Evolutionary conservation across 805 yeast species (phyloP).

Genomic region (Wickerhamiella siamensis): DNA sequence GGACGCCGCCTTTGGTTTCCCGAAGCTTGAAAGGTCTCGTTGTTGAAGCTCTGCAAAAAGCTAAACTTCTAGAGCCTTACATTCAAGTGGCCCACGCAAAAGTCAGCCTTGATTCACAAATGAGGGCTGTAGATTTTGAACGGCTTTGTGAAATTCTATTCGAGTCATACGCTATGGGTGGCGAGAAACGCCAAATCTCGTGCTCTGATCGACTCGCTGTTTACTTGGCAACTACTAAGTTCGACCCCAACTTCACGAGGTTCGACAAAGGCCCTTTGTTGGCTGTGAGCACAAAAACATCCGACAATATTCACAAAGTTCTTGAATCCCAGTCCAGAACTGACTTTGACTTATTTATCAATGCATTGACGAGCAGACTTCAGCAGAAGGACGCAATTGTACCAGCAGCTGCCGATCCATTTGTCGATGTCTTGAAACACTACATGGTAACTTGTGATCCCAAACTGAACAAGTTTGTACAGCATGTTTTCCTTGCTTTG

Average conservation of each 20-base stretch:
- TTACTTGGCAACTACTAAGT: conserved; percentile 11
- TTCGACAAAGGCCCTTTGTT: conserved; percentile 8
- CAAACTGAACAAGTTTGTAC: not conserved
- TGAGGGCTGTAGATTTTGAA: conserved; percentile 11
- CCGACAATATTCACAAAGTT: not conserved
- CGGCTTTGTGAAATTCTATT: conserved; percentile 1
- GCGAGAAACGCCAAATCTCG: not conserved
- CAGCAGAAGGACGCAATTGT: not conserved
- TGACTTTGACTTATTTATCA: too few relatives aligned
- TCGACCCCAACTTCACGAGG: conserved; percentile 9
- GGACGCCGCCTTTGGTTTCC: not conserved
- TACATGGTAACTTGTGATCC: not conserved
- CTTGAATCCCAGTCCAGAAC: too few relatives aligned
- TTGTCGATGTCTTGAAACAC: not conserved
- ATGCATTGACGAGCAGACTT: conserved; percentile 2
- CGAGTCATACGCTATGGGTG: not conserved
- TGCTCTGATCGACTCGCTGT: conserved; percentile 5
- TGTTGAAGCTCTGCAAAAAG: not conserved
- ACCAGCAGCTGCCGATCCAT: not conserved
- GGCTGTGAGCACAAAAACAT: conserved; percentile 3
- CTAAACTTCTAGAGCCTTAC: conserved; percentile 2
- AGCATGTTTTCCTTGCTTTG: too few relatives aligned
- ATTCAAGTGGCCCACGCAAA: conserved; percentile 8
- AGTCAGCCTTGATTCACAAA: not conserved
- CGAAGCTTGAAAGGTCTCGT: conserved; percentile 1